Conservation (phyloP, 2,329 filamentous ascomycete genomes). For the Ophiostoma ips region DNA sequence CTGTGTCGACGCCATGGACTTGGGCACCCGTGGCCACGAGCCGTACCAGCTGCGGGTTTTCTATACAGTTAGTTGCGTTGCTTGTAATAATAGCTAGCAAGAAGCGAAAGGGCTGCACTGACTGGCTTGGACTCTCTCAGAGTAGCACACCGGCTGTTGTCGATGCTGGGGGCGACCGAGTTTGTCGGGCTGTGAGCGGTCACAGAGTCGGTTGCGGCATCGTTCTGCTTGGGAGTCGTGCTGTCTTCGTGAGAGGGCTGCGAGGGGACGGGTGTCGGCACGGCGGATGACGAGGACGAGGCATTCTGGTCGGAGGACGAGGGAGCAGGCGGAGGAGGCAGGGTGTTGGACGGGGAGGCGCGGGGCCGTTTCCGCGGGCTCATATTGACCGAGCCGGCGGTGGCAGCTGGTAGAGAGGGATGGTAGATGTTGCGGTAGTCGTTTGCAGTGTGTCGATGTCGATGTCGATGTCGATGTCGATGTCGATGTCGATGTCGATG, state of each 20-base stretch:
- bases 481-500: not conserved
- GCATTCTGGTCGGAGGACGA: not conserved
- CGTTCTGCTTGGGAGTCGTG: not conserved
- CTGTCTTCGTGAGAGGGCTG: conserved; percentile 1
- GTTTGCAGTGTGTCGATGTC: not conserved
- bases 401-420: not conserved
- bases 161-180: conserved; percentile 5
- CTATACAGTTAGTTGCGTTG: not conserved
- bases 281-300: not conserved
- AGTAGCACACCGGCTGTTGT: conserved; percentile 5
- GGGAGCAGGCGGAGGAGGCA: conserved; percentile 9
- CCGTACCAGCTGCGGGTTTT: conserved; percentile 43
- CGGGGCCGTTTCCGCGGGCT: conserved; percentile 28
- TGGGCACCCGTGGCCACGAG: conserved; percentile 42
- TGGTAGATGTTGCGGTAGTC: not conserved
- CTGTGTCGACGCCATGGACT: conserved; percentile 45
- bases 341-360: conserved; percentile 21
- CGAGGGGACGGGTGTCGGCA: not conserved
- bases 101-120: not conserved
- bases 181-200: conserved; percentile 5
- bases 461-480: not conserved
- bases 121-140: conserved; percentile 9
- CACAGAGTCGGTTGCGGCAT: conserved; percentile 1
- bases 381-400: no score
- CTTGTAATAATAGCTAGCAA: no score